Percentiles rank a stretch among this genome's conserved stretches.
Conservation (phyloP, 2,329 filamentous ascomycete species). For the Ophiostoma fasciatum region DNA sequence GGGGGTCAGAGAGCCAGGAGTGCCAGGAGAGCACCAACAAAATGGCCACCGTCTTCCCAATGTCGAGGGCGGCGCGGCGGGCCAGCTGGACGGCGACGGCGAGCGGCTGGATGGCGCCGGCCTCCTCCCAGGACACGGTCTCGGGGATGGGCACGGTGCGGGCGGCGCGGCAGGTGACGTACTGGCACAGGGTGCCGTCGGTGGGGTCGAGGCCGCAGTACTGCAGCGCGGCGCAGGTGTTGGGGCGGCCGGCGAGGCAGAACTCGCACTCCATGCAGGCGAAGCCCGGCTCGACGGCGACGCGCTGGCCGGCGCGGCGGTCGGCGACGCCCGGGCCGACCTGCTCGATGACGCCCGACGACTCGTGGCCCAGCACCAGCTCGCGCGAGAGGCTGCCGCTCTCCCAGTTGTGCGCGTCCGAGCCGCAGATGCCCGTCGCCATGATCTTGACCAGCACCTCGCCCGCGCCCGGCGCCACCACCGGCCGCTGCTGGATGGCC, state of each 20-base stretch:
- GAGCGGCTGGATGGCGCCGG: constrained; percentile 50
- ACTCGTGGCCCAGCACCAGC: constrained; percentile 42
- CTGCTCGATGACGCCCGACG: constrained; percentile 41
- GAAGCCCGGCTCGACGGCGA: constrained; percentile 30
- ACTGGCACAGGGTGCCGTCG: constrained; percentile 52
- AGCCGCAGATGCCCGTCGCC: constrained; percentile 11
- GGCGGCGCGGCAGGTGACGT: constrained; percentile 35
- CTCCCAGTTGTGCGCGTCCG: constrained; percentile 15
- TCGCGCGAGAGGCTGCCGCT: constrained; percentile 11
- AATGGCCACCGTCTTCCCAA: constrained; percentile 15
- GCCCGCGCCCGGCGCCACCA: constrained; percentile 20
- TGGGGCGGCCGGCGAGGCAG: constrained; percentile 39
- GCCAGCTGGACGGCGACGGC: constrained; percentile 48
- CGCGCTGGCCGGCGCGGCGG: constrained; percentile 36
- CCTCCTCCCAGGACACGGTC: constrained; percentile 44
- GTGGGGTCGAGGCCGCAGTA: constrained; percentile 55
- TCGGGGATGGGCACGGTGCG: constrained; percentile 52
- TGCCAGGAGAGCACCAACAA: constrained; percentile 12
- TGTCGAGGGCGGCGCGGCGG: constrained; percentile 26
- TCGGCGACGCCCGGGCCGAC: constrained; percentile 34
- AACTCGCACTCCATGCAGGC: constrained; percentile 23
- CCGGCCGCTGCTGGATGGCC: constrained; percentile 31
- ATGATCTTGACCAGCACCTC: constrained; percentile 12
- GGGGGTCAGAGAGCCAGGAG: not conserved
- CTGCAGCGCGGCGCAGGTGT: constrained; percentile 47